Evolutionary conservation across 495 filamentous ascomycete species (phyloP), one percentile per base, ranked within the genome.

Genomic region (Daldinia grandis): DNA sequence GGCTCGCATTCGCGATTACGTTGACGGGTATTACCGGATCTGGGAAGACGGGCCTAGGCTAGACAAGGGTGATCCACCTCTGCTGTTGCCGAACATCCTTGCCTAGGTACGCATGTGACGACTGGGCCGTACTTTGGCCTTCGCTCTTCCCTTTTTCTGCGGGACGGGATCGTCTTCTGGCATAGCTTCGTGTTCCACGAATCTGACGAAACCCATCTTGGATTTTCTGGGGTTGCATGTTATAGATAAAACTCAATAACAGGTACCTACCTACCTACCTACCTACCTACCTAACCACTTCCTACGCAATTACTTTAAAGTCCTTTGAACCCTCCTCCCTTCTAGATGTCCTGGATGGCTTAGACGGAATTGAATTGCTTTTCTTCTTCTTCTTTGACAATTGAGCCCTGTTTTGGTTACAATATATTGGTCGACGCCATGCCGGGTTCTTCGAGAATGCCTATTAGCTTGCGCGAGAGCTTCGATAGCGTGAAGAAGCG

Each of bases 381-480:
- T n/a, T n/a, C n/a, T n/a, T n/a, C n/a, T n/a, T n/a, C n/a, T 6
- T 30, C 7, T 53, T 28, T 61, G 64, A 59, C 66, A 69, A 70
- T 70, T 62, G 70, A 75, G 49, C 44, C 55, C 17, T n/a, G 17
- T 31, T 64, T 63, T 66, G 44, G 58, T 72, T 65, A 24, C 42
- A 58, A 51, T 24, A 58, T n/a, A n/a, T n/a, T n/a, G 54, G 28
- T 62, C 54, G 58, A 65, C 78, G 84, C 38, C 33, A 88, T 88
- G 86, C 84, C 87, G 49, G 89, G 88, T 74, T 86, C 86, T 55
- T 90, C 88, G 58, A 82, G 89, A 77, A 86, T 92, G 78, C 89
- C 89, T 73, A 81, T 89, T 55, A 90, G 87, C 78, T 80, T 92
- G 76, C 82, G 89, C 54, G 85, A 87, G 76, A 86, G 83, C 80